A percentile compares a stretch with the other conserved stretches of the same genome.
Evolutionary conservation across 2,329 filamentous ascomycete species (phyloP).

Genomic region (Botryotinia calthae): DNA sequence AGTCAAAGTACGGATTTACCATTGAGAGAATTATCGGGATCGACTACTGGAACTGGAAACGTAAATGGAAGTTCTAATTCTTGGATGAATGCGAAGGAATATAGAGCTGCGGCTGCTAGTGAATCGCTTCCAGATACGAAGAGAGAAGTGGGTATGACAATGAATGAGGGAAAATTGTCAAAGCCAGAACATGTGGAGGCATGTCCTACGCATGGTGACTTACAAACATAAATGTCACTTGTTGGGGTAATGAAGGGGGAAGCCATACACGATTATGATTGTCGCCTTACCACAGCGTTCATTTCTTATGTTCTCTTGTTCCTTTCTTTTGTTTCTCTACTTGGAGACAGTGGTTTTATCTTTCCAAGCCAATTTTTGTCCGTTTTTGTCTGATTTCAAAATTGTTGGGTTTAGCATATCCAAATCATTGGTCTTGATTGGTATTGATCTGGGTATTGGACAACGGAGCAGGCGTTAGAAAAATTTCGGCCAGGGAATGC

Average conservation of each 20-base stretch:
- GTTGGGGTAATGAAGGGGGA: too few species aligned
- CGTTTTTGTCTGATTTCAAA: not conserved
- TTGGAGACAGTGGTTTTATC: not conserved
- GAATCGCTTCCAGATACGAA: not conserved
- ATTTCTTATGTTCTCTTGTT: not conserved
- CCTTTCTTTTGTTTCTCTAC: not conserved
- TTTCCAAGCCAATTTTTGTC: not conserved
- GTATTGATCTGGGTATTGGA: not conserved
- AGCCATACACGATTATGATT: not conserved
- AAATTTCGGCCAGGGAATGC: not conserved
- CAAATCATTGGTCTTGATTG: not conserved
- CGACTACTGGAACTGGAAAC: not conserved
- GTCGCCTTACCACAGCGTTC: not conserved
- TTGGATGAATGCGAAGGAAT: not conserved
- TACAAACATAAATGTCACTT: not conserved
- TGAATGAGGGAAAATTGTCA: not conserved
- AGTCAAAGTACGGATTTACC: constrained; percentile 6
- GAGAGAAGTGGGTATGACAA: not conserved
- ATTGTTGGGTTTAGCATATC: not conserved
- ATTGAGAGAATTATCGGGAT: constrained; percentile 10
- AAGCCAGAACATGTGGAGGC: not conserved
- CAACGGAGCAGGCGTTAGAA: constrained; percentile 1
- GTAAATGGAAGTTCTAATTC: not conserved
- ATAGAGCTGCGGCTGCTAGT: not conserved
- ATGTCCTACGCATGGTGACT: not conserved